These are phyloP conservation scores for Aspergillus ruber DNA, from an alignment of 2,329 filamentous ascomycete species.

Conservation along the genomic window DNA sequence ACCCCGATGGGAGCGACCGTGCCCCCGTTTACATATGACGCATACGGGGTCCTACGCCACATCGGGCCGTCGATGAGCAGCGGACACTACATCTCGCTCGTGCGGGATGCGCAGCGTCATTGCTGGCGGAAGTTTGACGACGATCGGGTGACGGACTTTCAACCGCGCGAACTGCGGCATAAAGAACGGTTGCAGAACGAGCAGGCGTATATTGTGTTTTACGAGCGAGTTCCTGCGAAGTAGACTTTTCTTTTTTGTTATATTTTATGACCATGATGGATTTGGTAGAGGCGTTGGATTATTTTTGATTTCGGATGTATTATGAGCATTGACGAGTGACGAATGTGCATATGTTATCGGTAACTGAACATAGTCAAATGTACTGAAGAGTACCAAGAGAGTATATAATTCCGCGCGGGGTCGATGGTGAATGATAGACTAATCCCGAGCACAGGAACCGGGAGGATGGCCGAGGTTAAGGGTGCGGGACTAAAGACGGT, in stretches of 20 bases:
- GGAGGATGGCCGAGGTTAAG: background rate
- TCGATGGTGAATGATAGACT: background rate
- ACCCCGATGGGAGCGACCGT: constrained; percentile 23
- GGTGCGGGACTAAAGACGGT: no score
- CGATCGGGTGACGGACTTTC: constrained; percentile 49
- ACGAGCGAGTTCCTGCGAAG: constrained; percentile 45
- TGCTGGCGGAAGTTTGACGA: constrained; percentile 60
- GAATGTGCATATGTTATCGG: background rate
- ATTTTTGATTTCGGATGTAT: background rate
- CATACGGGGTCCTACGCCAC: constrained; percentile 79
- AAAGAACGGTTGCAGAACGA: constrained; percentile 54
- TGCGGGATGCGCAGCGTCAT: constrained; percentile 53
- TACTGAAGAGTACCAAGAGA: background rate
- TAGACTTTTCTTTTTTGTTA: constrained; percentile 13
- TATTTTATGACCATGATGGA: constrained; percentile 3
- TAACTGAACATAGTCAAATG: background rate
- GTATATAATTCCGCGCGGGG: background rate
- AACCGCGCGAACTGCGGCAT: constrained; percentile 45
- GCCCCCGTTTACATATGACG: constrained; percentile 67
- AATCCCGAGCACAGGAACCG: background rate
- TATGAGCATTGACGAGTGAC: background rate
- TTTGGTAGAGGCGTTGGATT: background rate
- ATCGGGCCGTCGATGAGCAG: constrained; percentile 59
- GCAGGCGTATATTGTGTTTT: constrained; percentile 62
- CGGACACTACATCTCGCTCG: constrained; percentile 75